Evolutionary conservation across 306 rosid species (phyloP), one percentile per base, ranked within the genome.

Genomic region (Vicia faba): DNA sequence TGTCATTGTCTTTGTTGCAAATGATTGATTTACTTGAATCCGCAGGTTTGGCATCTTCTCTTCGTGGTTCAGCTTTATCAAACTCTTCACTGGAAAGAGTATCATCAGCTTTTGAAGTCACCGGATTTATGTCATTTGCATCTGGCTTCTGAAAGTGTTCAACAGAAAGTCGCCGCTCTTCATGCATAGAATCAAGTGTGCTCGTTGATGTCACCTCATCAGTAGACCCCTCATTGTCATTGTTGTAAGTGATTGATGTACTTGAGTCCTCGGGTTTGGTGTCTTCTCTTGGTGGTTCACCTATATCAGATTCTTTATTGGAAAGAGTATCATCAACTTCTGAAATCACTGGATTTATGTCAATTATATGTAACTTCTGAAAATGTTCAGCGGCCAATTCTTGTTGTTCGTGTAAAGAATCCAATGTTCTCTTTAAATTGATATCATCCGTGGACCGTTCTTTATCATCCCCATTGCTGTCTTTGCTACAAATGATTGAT

Each of bases 121-220:
- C 75, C 3, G 50, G 75, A 58, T 56, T 77, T 70, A 72, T 39
- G 75, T 84, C 85, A 51, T 62, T 71, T 53, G 68, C 80, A 50
- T 68, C 79, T 73, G 79, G 64, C 44, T 66, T 69, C 62, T 75
- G 71, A 68, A 39, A 53, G 39, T 70, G 62, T 64, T 76, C 85
- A 10, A 58, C 38, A 29, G 80, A 61, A 45, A 74, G 76, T 57
- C 61, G 79, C 12, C 13, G 78, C 18, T 76, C 81, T 79, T 64
- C 75, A 18, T 62, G 71, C 20, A 35, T 73, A 71, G 76, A 79
- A 73, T 69, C 76, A 25, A 54, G 78, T 38, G 69, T 61, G 44
- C 81, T 79, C 65, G 76, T 79, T 36, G 79, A 78, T 36, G 81
- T 70, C 70, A 74, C 62, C 71, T 79, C 91, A 33, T 18, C 63